Evolutionary conservation across 208 protist species (phyloP).

Genomic region (Trypanosoma brucei): DNA sequence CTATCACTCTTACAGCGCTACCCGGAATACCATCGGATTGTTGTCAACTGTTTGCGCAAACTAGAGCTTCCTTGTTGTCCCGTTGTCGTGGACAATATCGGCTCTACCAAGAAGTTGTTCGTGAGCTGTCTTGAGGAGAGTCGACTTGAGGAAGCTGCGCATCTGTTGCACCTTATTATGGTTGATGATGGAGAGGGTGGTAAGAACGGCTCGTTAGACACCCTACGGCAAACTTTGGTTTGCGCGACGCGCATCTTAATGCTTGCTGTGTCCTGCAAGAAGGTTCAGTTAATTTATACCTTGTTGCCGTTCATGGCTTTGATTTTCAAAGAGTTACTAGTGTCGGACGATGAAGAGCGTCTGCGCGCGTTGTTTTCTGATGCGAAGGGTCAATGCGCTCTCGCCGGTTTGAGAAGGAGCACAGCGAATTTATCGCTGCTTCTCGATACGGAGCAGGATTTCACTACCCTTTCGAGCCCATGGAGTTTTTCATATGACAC

Average conservation of each 20-base stretch:
- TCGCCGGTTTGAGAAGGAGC: neutral
- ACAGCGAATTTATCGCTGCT: neutral
- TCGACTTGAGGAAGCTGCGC: conserved; percentile 55
- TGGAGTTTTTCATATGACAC: neutral
- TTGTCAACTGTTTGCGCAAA: conserved; percentile 72
- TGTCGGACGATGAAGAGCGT: conserved; percentile 2
- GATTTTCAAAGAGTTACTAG: conserved; percentile 39
- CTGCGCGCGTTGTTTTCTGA: neutral
- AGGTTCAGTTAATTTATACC: conserved; percentile 48
- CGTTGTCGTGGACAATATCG: conserved; percentile 61
- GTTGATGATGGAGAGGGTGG: conserved; percentile 27
- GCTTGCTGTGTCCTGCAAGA: conserved; percentile 28
- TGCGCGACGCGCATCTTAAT: conserved; percentile 40
- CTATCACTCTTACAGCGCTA: conserved; percentile 60
- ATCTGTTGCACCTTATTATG: conserved; percentile 67
- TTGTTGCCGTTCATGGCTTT: conserved; percentile 69
- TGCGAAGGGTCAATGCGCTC: neutral
- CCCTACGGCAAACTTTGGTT: conserved; percentile 27
- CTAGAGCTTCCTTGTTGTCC: conserved; percentile 57
- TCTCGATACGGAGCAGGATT: neutral
- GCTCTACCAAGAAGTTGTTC: conserved; percentile 55
- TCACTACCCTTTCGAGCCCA: neutral
- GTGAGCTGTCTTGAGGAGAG: conserved; percentile 59
- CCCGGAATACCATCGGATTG: conserved; percentile 62
- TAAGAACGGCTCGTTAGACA: conserved; percentile 4